Evolutionary conservation across 139 green algal genomes (phyloP), one percentile per base, ranked within the genome.

Genomic region (Chlorella sp.): DNA sequence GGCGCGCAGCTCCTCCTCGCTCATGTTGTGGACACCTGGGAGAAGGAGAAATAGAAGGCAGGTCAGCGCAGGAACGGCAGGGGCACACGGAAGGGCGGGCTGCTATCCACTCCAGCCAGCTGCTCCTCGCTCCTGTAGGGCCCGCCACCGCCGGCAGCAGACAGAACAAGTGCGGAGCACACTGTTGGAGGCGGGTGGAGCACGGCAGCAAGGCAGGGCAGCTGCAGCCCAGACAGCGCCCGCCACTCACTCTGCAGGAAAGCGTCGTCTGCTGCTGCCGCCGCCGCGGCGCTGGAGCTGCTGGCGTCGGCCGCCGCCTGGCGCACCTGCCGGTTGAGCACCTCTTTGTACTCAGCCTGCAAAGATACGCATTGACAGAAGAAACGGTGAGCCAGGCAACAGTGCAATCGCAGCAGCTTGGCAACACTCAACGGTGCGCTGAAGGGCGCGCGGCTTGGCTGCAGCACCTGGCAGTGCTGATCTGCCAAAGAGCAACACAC

Each of bases 311-410:
- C 34, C 26, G 30, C 16, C 36, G 57, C 47, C 74, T 44, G 84
- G 21, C 67, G 57, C 38, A 75, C 41, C 34, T 72, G 72, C 18
- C 51, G 51, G 82, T 90, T 90, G 26, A 90, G 62, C 38, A 47
- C 47, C 39, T 80, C 73, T 26, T 85, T 84, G 72, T 87, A 83
- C 68, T 89, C 85, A 0, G 47, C 57, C 74, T 92, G 88, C 65
- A 84, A 28, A 51, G 44, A 51, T 51, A 51, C 23, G 25, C 1
- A 25, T 41, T 18, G 70, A 9, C 39, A 17, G 5, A 25, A 21
- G 38, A 20, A 2, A 57, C 39, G n/a, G 28, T 38, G 18, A 9
- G 13, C 64, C 64, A 23, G n/a, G n/a, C n/a, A n/a, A n/a, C n/a
- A n/a, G n/a, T n/a, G n/a, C n/a, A n/a, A n/a, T n/a, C n/a, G n/a